Conservation (phyloP, 2,329 filamentous ascomycete species). For the Colletotrichum incanum region DNA sequence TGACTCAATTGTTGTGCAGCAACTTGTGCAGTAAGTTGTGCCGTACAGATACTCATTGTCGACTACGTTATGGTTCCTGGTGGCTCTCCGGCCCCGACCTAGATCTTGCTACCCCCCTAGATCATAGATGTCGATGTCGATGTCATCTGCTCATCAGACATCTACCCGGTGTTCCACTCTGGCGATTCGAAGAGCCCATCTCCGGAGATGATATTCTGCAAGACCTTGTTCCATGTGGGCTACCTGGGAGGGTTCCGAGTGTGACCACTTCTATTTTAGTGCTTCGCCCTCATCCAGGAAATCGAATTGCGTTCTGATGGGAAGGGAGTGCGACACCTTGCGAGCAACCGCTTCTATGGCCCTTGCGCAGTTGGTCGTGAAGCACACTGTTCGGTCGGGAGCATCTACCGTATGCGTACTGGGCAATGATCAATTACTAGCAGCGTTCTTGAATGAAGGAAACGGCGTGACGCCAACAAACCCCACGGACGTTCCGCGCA, state of each 20-base stretch:
- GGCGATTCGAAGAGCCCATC: conserved; percentile 15
- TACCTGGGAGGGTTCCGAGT: conserved; percentile 22
- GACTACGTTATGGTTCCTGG: neutral
- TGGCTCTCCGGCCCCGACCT: neutral
- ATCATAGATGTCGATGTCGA: conserved; percentile 10
- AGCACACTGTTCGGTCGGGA: neutral
- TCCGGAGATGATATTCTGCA: conserved; percentile 37
- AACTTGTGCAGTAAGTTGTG: neutral
- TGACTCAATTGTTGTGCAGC: neutral
- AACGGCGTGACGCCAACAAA: conserved; percentile 14
- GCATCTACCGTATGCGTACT: neutral
- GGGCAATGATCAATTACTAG: neutral
- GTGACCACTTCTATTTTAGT: conserved; percentile 41
- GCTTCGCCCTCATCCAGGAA: conserved; percentile 6
- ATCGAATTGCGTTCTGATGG: neutral
- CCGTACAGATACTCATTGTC: neutral
- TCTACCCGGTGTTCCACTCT: conserved; percentile 13
- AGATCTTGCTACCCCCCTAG: conserved; percentile 7
- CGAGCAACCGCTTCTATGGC: neutral
- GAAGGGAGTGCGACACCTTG: neutral
- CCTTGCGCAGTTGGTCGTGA: neutral
- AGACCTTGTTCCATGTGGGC: conserved; percentile 15
- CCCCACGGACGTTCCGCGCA: neutral
- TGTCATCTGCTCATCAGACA: conserved; percentile 20
- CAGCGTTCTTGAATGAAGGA: conserved; percentile 20